Evolutionary conservation across 108 stramenopile genomes (phyloP).

Genomic region (Stephanodiscus minutulus): DNA sequence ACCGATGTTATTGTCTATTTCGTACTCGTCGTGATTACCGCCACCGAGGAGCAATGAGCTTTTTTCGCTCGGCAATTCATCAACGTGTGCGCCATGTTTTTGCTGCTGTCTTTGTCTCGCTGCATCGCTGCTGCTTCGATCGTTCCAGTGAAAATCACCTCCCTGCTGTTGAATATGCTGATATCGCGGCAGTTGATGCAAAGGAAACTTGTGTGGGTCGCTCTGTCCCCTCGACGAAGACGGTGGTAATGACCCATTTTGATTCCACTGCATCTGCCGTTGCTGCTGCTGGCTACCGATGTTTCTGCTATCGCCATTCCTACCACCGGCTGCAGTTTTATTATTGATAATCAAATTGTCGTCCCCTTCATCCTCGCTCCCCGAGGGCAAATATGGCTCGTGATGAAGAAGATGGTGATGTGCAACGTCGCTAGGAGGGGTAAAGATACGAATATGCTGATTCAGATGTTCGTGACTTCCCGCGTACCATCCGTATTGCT

Average conservation of each 20-base stretch:
- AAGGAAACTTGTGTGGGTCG: no score
- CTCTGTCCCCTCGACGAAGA: background rate
- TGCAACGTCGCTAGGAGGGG: no score
- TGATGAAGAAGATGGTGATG: no score
- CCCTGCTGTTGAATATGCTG: conserved; percentile 22
- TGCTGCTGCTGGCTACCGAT: conserved; percentile 1
- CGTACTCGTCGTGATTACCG: conserved; percentile 2
- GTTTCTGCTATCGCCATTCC: background rate
- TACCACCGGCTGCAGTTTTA: background rate
- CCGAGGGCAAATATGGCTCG: conserved; percentile 7
- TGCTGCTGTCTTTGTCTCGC: background rate
- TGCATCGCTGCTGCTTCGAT: conserved; percentile 11
- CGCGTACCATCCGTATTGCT: conserved; percentile 4
- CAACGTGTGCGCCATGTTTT: background rate
- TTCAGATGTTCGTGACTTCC: background rate
- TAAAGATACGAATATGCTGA: background rate
- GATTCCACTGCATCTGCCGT: conserved; percentile 18
- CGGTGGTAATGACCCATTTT: background rate
- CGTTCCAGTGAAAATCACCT: background rate
- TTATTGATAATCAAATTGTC: background rate
- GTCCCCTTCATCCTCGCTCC: conserved; percentile 31
- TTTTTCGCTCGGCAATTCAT: conserved; percentile 2
- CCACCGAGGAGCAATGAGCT: conserved; percentile 19
- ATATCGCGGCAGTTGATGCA: background rate
- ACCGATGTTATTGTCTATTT: background rate